Evolutionary conservation across 768 basidiomycete genomes (phyloP).

Genomic region (Glaciozyma martinii): DNA sequence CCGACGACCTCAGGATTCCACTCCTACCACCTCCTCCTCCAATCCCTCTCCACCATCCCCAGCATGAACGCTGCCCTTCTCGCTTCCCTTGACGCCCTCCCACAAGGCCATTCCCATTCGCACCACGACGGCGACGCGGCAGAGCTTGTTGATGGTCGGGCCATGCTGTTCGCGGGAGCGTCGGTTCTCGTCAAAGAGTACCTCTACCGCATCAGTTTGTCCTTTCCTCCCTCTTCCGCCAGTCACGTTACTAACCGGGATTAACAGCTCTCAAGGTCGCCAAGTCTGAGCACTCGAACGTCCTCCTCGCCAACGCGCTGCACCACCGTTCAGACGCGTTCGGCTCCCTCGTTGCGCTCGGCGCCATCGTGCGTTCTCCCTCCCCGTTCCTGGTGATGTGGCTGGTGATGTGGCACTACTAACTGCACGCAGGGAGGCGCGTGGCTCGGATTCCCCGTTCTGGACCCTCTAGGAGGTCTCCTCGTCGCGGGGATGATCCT

Average conservation of each 20-base stretch:
- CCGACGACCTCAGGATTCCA: slow-evolving; percentile 56
- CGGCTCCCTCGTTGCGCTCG: slow-evolving; percentile 79
- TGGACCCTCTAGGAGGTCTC: slow-evolving; percentile 89
- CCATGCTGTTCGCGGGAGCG: slow-evolving; percentile 86
- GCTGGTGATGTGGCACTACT: too few relatives aligned
- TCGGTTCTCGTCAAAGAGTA: slow-evolving; percentile 82
- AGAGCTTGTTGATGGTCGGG: slow-evolving; percentile 67
- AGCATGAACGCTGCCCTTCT: slow-evolving; percentile 27
- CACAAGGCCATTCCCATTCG: slow-evolving; percentile 46
- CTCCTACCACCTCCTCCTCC: slow-evolving; percentile 72
- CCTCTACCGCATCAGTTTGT: slow-evolving; percentile 63
- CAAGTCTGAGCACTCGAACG: slow-evolving; percentile 79
- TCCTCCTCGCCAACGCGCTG: slow-evolving; percentile 87
- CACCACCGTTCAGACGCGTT: slow-evolving; percentile 98
- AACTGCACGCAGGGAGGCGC: slow-evolving; percentile 45
- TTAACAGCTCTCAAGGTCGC: slow-evolving; percentile 54
- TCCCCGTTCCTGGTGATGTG: neutral
- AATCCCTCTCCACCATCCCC: slow-evolving; percentile 49
- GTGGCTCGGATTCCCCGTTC: slow-evolving; percentile 67
- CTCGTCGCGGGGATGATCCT: slow-evolving; percentile 33
- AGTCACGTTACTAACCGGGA: neutral
- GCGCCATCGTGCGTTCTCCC: slow-evolving; percentile 62
- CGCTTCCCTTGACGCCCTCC: slow-evolving; percentile 38
- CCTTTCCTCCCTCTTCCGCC: neutral
- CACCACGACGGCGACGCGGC: slow-evolving; percentile 46